Conservation (phyloP, 2,329 filamentous ascomycete genomes). For the Gnomoniopsis sp. region DNA sequence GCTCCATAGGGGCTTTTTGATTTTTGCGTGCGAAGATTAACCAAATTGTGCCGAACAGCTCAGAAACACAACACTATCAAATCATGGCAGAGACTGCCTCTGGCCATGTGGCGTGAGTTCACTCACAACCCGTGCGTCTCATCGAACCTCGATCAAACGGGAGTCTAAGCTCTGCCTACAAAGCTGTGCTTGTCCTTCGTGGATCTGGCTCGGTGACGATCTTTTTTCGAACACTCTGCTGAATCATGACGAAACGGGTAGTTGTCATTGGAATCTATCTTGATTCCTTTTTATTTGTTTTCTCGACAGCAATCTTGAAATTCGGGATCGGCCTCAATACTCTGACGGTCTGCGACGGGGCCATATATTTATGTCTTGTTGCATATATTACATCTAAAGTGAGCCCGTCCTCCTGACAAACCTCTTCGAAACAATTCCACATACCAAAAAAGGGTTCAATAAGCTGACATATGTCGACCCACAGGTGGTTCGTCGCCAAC, state of each 20-base stretch:
- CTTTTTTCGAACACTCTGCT: too few relatives aligned
- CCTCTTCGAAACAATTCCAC: background rate
- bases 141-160: background rate
- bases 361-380: constrained; percentile 57
- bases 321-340: constrained; percentile 55
- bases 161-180: background rate
- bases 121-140: background rate
- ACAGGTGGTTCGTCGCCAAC: constrained; percentile 1
- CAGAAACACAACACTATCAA: constrained; percentile 35
- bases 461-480: background rate
- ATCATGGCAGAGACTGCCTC: constrained; percentile 37
- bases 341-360: constrained; percentile 50
- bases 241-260: constrained; percentile 24
- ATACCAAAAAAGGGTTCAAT: constrained; percentile 11
- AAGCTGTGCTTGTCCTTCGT: background rate
- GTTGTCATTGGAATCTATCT: constrained; percentile 58
- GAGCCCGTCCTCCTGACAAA: constrained; percentile 12
- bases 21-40: background rate
- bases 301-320: constrained; percentile 53
- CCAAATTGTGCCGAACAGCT: constrained; percentile 24
- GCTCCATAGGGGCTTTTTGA: background rate
- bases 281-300: constrained; percentile 59
- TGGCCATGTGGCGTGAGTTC: constrained; percentile 41
- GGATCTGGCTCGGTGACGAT: background rate
- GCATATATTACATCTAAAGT: constrained; percentile 65